phyloP scores from a whole-genome alignment of 768 basidiomycete genomes.

The Amanita molliuscula region DNA sequence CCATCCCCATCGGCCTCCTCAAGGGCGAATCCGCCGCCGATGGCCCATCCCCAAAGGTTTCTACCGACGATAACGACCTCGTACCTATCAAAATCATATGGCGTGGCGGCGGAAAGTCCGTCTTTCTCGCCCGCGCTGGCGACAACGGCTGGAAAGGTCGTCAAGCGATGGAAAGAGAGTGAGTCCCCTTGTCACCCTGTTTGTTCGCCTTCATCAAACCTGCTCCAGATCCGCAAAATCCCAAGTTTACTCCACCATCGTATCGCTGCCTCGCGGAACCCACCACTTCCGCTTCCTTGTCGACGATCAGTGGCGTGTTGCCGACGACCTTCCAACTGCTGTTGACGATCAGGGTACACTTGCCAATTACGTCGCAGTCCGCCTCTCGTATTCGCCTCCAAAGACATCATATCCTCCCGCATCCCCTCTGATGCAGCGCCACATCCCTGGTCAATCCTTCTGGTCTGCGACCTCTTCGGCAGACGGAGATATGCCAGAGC shows the following conservation, averaged over 20 bases:
- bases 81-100: constrained; percentile 48
- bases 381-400: constrained; percentile 20
- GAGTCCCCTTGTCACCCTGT: constrained; percentile 16
- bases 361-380: constrained; percentile 86
- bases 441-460: constrained; percentile 28
- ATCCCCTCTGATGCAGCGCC: constrained; percentile 7
- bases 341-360: constrained; percentile 92
- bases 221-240: constrained; percentile 20
- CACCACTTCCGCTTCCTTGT: constrained; percentile 94
- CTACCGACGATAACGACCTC: constrained; percentile 17
- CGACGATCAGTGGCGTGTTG: constrained; percentile 77
- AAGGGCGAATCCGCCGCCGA: constrained; percentile 9
- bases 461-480: constrained; percentile 27
- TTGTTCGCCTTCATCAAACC: constrained; percentile 9
- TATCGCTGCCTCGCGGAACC: constrained; percentile 71
- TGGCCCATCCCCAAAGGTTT: constrained; percentile 3
- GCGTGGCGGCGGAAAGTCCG: constrained; percentile 53
- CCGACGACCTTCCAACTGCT: constrained; percentile 69
- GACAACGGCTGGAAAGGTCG: constrained; percentile 72
- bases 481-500: constrained; percentile 21
- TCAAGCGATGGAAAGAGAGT: constrained; percentile 56
- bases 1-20: constrained; percentile 47
- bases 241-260: constrained; percentile 24
- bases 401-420: constrained; percentile 14
- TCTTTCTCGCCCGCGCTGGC: constrained; percentile 61